Base-by-base conservation (phyloP, 768 basidiomycete genomes). In the Mrakia gelida region DNA sequence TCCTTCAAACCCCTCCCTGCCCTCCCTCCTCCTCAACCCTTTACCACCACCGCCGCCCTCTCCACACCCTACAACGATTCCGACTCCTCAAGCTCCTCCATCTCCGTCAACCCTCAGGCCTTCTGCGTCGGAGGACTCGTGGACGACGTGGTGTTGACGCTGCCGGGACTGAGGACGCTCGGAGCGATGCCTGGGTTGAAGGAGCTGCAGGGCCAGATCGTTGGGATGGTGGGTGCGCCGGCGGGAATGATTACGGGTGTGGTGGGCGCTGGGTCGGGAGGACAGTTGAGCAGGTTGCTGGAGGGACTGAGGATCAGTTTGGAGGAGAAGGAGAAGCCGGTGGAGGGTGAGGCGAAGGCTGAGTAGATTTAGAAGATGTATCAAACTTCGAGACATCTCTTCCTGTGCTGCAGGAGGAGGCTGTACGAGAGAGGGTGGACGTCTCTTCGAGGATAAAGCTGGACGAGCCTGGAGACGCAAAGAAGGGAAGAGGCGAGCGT, bases 61-160 rank as follows among this genome's bases (percentile, higher is more conserved):
- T 1, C 28, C 10, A 6, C 43, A 18, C 38, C 65, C 13, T 67
- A 62, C 49, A 52, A 38, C 18, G 52, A n/a, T 8, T 68, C 45
- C 45, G 11, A 45, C 75, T 3, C 49, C 49, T 21, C 49, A 45
- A 10, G 15, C 49, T 9, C 34, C 52, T 28, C 75, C 26, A 21
- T 71, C 30, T 21, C 67, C n/a, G 52, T 73, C 13, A 78, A 78
- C 72, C 77, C 77, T 16, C 59, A 63, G 30, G 43, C 52, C 26
- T 78, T 78, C 62, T 78, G 77, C 72, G 77, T 78, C n/a, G 77
- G 77, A 16, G 77, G 71, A 15, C 13, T 78, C 18, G 49, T 78
- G 9, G 77, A 78, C 26, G 77, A 71, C 30, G n/a, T 54, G 38
- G 72, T 78, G 13, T 13, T 78, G 13, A 68, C 59, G 16, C 45